Evolutionary conservation across 805 yeast species (phyloP), one percentile per base, ranked within the genome.

Genomic region (Candida yuanshanica): DNA sequence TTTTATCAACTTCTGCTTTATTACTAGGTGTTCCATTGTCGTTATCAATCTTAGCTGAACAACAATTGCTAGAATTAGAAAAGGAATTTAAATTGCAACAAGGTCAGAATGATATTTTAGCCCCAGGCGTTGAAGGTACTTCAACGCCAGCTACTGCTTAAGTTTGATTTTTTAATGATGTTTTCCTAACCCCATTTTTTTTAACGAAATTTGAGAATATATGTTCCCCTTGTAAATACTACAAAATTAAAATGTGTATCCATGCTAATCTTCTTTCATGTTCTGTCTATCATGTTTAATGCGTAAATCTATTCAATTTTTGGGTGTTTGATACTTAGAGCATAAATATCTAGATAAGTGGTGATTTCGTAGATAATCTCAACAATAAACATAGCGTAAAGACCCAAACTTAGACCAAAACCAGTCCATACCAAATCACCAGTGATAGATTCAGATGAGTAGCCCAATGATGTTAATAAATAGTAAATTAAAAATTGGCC

Each of bases 21-120:
- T 75, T 93, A 48, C 70, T 93, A 55, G 97, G 96, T 62, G 95
- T 89, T 36, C 99, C 99, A 49, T 74, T 87, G 54, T 81, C 96
- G 8, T 72, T 93, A 55, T 83, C 96, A 39, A 85, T 93, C 54
- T 73, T 93, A 56, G 81, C 89, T 46, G 97, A 91, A 70, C 95
- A 89, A 62, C 97, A 91, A 70, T 76, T 90, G 63, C 79, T 82
- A 60, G 97, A 90, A 69, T 76, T 87, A 82, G 97, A 90, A 72
- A 88, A 85, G 70, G 93, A 89, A 61, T 81, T 88, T 74, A 79
- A 83, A 44, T 68, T 83, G 58, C 91, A 83, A 64, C 83, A 81
- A 63, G 81, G 83, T 47, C 83, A 89, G 20, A 81, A 77, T 56
- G 89, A 81, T 44, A 75, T 83, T 35, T 67, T 84, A 55, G 83